These are phyloP conservation scores for Scheffersomyces stipitis DNA, from an alignment of 805 yeast genomes.

Conservation along the genomic window DNA sequence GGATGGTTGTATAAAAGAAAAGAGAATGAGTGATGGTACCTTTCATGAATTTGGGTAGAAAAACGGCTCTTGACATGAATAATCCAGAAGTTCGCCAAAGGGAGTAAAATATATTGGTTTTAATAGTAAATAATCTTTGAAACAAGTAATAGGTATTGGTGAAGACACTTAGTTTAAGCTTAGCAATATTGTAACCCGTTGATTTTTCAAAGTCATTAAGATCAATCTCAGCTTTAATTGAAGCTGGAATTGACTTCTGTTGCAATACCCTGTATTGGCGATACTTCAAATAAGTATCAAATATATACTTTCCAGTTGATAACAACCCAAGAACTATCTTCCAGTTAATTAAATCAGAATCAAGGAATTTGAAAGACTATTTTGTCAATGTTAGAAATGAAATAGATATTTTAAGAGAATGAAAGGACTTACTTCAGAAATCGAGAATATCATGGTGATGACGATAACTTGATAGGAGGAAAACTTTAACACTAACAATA, in stretches of 20 bases:
- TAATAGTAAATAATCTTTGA: too few relatives aligned
- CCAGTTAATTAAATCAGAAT: background rate
- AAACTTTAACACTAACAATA: too few relatives aligned
- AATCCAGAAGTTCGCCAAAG: background rate
- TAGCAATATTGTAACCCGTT: background rate
- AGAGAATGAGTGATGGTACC: constrained; percentile 1
- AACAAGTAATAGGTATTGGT: background rate
- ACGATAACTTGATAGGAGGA: too few relatives aligned
- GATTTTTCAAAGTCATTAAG: background rate
- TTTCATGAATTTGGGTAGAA: background rate
- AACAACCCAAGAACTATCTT: background rate
- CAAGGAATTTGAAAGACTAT: background rate
- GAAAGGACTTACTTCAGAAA: too few relatives aligned
- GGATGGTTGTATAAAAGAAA: background rate
- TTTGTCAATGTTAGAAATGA: too few relatives aligned
- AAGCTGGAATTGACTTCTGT: background rate
- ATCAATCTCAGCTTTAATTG: background rate
- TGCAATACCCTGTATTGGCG: background rate
- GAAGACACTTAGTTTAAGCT: background rate
- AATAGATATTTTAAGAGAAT: too few relatives aligned
- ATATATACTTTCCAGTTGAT: background rate
- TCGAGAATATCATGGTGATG: too few relatives aligned
- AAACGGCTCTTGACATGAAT: background rate
- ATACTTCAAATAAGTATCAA: background rate
- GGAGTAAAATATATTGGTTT: background rate